Conservation (phyloP, 2,329 filamentous ascomycete species). For the Plectosphaerella sp. region DNA sequence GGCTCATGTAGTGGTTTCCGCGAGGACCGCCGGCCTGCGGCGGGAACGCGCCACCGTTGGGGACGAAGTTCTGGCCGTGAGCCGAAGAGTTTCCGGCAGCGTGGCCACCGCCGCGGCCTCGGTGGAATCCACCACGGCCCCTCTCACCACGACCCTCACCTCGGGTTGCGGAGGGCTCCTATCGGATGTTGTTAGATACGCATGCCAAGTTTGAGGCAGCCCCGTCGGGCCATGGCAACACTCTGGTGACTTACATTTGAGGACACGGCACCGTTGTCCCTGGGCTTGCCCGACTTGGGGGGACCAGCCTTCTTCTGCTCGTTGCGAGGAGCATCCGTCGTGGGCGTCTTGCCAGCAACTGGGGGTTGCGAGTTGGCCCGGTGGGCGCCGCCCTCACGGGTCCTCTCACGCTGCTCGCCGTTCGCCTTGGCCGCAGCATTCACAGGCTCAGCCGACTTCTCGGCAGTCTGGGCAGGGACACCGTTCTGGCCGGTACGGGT, state of each 20-base stretch:
- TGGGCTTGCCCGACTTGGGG: slow-evolving; percentile 31
- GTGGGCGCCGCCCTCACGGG: slow-evolving; percentile 30
- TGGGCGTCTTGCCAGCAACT: slow-evolving; percentile 36
- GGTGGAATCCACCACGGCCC: slow-evolving; percentile 39
- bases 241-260: slow-evolving; percentile 30
- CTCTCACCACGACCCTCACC: slow-evolving; percentile 34
- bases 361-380: slow-evolving; percentile 30
- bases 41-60: slow-evolving; percentile 26
- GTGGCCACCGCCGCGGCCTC: slow-evolving; percentile 29
- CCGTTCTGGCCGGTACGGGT: slow-evolving; percentile 21
- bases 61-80: slow-evolving; percentile 29
- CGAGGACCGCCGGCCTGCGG: slow-evolving; percentile 20
- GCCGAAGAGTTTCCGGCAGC: slow-evolving; percentile 17
- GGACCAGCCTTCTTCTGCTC: slow-evolving; percentile 42
- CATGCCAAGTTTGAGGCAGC: neutral
- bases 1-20: slow-evolving; percentile 34
- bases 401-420: slow-evolving; percentile 26
- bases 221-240: neutral
- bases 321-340: slow-evolving; percentile 34
- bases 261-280: slow-evolving; percentile 27
- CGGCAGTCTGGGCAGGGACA: slow-evolving; percentile 20
- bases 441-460: slow-evolving; percentile 29
- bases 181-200: slow-evolving; percentile 6
- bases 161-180: slow-evolving; percentile 19
- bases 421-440: slow-evolving; percentile 22